Percentiles rank a stretch among this genome's conserved stretches.
Evolutionary conservation across 2,329 filamentous ascomycete species (phyloP).

Genomic region (Xylariales sp.): DNA sequence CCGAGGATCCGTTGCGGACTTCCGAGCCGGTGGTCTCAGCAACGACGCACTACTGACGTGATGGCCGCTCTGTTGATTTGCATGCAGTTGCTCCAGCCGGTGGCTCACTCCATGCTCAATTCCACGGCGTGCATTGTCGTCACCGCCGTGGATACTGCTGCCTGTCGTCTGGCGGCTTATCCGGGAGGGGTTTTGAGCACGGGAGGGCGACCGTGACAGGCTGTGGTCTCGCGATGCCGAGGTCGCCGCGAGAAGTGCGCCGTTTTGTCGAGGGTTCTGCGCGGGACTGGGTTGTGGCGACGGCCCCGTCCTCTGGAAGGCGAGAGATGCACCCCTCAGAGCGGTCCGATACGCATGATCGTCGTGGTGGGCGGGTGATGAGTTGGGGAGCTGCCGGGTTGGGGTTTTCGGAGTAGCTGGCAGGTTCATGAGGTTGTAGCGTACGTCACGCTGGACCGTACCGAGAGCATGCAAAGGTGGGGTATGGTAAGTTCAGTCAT

Average conservation of each 20-base stretch:
- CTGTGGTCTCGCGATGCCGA: conserved; percentile 30
- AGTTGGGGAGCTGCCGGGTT: conserved; percentile 19
- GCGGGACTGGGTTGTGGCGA: conserved; percentile 8
- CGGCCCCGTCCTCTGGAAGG: conserved; percentile 40
- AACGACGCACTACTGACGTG: not conserved
- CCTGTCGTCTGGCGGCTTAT: conserved; percentile 35
- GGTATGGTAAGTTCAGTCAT: no score
- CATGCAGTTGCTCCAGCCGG: conserved; percentile 16
- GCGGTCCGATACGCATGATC: conserved; percentile 31
- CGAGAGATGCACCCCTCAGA: conserved; percentile 50
- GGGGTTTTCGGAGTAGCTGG: conserved; percentile 17
- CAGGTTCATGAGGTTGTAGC: conserved; percentile 22
- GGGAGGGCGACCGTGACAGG: conserved; percentile 16
- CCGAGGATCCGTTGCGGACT: conserved; percentile 30
- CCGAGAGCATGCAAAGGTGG: no score
- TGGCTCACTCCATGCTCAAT: conserved; percentile 17
- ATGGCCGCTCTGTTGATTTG: conserved; percentile 1
- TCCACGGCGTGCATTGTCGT: conserved; percentile 11
- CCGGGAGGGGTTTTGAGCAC: conserved; percentile 9
- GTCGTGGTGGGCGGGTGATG: conserved; percentile 22
- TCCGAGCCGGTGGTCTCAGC: conserved; percentile 13
- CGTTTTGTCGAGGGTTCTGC: conserved; percentile 23
- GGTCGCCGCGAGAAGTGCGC: conserved; percentile 40
- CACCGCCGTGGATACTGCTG: conserved; percentile 25
- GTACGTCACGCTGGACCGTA: no score